These are phyloP conservation scores for Aspergillus terreus DNA, from an alignment of 2,329 filamentous ascomycete genomes.

Conservation along the genomic window DNA sequence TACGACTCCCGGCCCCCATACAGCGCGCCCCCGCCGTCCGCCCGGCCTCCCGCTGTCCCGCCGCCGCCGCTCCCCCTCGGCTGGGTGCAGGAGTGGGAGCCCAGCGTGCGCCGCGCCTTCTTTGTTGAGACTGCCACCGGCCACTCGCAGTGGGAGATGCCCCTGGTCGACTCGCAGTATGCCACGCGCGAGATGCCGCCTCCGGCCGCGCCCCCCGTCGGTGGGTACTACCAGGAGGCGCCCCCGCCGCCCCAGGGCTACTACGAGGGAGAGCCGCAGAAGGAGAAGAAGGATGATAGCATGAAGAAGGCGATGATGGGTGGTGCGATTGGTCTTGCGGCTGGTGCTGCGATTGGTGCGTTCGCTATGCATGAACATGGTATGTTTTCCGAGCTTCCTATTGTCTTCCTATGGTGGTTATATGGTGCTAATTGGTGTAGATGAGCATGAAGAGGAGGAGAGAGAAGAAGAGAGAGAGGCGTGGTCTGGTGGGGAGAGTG, in stretches of 20 bases:
- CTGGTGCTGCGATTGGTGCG: conserved; percentile 56
- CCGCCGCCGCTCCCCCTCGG: conserved; percentile 55
- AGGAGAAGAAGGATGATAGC: conserved; percentile 42
- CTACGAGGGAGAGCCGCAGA: conserved; percentile 17
- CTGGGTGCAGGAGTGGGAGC: conserved; percentile 63
- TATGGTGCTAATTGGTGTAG: neutral
- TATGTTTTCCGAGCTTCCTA: conserved; percentile 33
- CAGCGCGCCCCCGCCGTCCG: conserved; percentile 23
- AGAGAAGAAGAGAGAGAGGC: neutral
- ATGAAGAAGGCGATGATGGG: conserved; percentile 53
- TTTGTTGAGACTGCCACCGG: conserved; percentile 62
- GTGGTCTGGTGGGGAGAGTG: neutral
- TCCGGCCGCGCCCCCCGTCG: conserved; percentile 8
- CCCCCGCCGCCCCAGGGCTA: conserved; percentile 4
- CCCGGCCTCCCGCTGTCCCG: conserved; percentile 33
- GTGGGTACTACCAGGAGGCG: conserved; percentile 10
- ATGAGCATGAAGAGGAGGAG: neutral
- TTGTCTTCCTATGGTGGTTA: neutral
- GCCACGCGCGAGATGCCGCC: conserved; percentile 17
- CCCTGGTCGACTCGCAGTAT: conserved; percentile 29
- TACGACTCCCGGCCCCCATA: conserved; percentile 33
- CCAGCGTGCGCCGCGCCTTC: conserved; percentile 59
- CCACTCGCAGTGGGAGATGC: conserved; percentile 62
- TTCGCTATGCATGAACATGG: conserved; percentile 54
- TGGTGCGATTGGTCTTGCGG: conserved; percentile 56